A percentile compares a stretch with the other conserved stretches of the same genome.
These are phyloP conservation scores for Penicillium capsulatum DNA, from an alignment of 2,329 filamentous ascomycete species.

Conservation along the genomic window DNA sequence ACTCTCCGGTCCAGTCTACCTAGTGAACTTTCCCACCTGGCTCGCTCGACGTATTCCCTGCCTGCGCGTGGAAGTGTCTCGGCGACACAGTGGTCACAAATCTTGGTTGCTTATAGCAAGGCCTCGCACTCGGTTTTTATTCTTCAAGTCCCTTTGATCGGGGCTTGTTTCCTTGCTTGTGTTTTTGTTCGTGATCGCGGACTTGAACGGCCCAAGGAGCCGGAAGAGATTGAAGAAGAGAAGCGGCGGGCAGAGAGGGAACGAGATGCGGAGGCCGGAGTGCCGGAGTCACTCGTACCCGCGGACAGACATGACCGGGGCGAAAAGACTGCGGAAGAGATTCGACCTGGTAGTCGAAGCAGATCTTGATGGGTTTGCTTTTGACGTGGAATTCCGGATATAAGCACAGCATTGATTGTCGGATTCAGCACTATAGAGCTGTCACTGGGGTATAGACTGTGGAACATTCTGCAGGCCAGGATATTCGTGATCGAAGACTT, in stretches of 20 bases:
- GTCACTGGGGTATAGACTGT: too few relatives aligned
- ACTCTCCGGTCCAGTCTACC: conserved; percentile 40
- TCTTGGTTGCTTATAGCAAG: conserved; percentile 51
- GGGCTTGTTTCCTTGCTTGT: conserved; percentile 49
- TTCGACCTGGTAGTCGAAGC: too few relatives aligned
- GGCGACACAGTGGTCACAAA: conserved; percentile 35
- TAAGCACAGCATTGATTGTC: too few relatives aligned
- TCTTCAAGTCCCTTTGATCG: conserved; percentile 53
- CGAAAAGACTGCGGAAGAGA: too few relatives aligned
- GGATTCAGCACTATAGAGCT: too few relatives aligned
- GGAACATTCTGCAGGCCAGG: too few relatives aligned
- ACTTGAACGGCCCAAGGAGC: conserved; percentile 37
- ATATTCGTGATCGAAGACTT: too few relatives aligned
- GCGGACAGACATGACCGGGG: too few relatives aligned
- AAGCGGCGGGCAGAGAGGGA: conserved; percentile 29
- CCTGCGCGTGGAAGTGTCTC: conserved; percentile 28
- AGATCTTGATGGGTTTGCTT: too few relatives aligned
- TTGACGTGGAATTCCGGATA: too few relatives aligned
- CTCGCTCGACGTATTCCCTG: conserved; percentile 40
- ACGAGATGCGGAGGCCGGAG: conserved; percentile 16
- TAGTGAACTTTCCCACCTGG: conserved; percentile 33
- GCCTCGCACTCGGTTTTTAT: conserved; percentile 56
- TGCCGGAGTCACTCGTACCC: neutral
- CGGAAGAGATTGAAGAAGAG: conserved; percentile 25
- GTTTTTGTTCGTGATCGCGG: conserved; percentile 52